phyloP scores from a whole-genome alignment of 2,329 filamentous ascomycete species.

The Claviceps quebecensis region DNA sequence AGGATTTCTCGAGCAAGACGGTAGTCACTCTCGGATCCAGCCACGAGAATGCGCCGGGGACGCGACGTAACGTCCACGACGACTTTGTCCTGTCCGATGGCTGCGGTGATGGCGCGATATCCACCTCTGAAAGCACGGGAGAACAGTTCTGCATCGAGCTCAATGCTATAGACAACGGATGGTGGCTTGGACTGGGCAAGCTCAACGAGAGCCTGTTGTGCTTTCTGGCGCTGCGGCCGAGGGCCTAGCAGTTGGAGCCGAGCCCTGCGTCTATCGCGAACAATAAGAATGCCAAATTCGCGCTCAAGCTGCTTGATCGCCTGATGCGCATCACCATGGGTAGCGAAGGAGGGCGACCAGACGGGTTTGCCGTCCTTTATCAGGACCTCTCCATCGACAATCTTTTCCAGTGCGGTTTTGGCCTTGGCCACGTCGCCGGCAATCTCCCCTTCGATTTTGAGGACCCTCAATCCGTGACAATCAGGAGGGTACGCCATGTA shows the following conservation, averaged over 20 bases:
- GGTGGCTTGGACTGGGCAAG: neutral
- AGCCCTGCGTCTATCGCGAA: neutral
- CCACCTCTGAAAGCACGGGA: conserved; percentile 19
- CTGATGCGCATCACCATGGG: conserved; percentile 2
- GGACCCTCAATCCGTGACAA: conserved; percentile 12
- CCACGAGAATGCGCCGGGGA: conserved; percentile 17
- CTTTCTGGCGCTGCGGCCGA: neutral
- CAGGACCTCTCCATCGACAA: conserved; percentile 19
- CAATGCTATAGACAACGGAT: conserved; percentile 9
- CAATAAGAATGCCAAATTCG: neutral
- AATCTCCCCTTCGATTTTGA: conserved; percentile 25
- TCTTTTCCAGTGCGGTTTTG: conserved; percentile 17
- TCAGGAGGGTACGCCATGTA: conserved; percentile 8
- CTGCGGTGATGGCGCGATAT: conserved; percentile 13
- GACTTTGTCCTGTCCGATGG: conserved; percentile 15
- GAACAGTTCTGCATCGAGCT: conserved; percentile 14
- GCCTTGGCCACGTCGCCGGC: conserved; percentile 17
- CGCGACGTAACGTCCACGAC: conserved; percentile 19
- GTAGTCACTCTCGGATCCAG: conserved; percentile 10
- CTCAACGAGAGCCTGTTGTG: neutral
- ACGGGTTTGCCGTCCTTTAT: conserved; percentile 12
- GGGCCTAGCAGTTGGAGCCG: neutral
- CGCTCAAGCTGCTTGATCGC: neutral
- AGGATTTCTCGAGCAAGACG: conserved; percentile 2
- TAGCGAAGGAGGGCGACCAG: conserved; percentile 19